Evolutionary conservation across 371 early-diverging fungal genomes (phyloP).

Genomic region (Mortierella sp.): DNA sequence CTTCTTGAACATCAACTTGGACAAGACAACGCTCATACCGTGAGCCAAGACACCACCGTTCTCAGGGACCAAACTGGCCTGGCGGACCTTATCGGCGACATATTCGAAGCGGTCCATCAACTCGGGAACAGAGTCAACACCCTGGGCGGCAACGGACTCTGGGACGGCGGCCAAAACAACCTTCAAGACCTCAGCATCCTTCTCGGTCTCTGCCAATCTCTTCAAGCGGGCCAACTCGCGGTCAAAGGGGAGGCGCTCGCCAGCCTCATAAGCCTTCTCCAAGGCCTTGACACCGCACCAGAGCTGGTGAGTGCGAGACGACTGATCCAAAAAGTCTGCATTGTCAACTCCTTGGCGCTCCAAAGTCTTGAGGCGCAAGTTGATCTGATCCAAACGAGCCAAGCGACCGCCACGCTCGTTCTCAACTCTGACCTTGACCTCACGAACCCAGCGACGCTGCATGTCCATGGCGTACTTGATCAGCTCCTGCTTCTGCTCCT

Average conservation of each 20-base stretch:
- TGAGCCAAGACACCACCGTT: constrained; percentile 90
- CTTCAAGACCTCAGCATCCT: constrained; percentile 77
- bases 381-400: constrained; percentile 86
- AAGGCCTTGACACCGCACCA: constrained; percentile 70
- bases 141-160: constrained; percentile 70
- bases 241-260: constrained; percentile 69
- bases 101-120: constrained; percentile 81
- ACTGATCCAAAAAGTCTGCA: constrained; percentile 70
- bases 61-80: constrained; percentile 89
- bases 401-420: constrained; percentile 92
- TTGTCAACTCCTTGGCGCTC: constrained; percentile 75
- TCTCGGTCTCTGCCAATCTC: constrained; percentile 63
- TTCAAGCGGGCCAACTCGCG: constrained; percentile 79
- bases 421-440: constrained; percentile 88
- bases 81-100: constrained; percentile 81
- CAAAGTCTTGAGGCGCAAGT: constrained; percentile 79
- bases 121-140: constrained; percentile 80
- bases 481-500: constrained; percentile 61
- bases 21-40: constrained; percentile 79
- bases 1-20: constrained; percentile 87
- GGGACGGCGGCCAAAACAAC: constrained; percentile 76
- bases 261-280: constrained; percentile 60
- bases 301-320: constrained; percentile 69
- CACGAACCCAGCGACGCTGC: constrained; percentile 71
- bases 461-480: constrained; percentile 66